Percentiles rank a stretch among this genome's conserved stretches.
Evolutionary conservation across 768 basidiomycete genomes (phyloP).

Genomic region (Tylopilus balloui): DNA sequence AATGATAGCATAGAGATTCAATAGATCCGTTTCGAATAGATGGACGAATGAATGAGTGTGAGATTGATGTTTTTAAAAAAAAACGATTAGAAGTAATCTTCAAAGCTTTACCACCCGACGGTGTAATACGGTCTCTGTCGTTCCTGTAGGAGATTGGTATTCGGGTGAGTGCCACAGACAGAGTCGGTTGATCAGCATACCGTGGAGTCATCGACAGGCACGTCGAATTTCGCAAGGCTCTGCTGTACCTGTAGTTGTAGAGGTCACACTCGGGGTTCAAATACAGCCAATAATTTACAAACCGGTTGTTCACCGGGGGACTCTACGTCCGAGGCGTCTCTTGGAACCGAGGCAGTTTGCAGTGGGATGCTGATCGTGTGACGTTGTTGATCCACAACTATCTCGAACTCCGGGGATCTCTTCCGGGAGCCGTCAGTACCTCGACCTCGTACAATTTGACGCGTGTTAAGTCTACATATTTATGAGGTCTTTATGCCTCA

Average conservation of each 20-base stretch:
- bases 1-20: background rate
- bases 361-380: conserved; percentile 2
- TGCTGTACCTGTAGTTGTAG: background rate
- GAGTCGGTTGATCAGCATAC: conserved; percentile 1
- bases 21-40: background rate
- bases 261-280: background rate
- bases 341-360: background rate
- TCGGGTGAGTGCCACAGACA: background rate
- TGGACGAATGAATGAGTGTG: background rate
- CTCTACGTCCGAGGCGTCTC: background rate
- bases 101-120: conserved; percentile 7
- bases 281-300: background rate
- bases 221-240: background rate
- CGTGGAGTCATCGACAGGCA: background rate
- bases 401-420: conserved; percentile 27
- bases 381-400: conserved; percentile 11
- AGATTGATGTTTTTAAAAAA: background rate
- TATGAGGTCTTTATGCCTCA: conserved; percentile 9
- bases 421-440: conserved; percentile 45
- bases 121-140: conserved; percentile 5
- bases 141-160: background rate
- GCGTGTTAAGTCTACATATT: conserved; percentile 51
- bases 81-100: background rate
- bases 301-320: conserved; percentile 3
- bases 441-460: conserved; percentile 47